Conservation (phyloP, 1,284 basidiomycete genomes). For the Mrakiaceae sp. region DNA sequence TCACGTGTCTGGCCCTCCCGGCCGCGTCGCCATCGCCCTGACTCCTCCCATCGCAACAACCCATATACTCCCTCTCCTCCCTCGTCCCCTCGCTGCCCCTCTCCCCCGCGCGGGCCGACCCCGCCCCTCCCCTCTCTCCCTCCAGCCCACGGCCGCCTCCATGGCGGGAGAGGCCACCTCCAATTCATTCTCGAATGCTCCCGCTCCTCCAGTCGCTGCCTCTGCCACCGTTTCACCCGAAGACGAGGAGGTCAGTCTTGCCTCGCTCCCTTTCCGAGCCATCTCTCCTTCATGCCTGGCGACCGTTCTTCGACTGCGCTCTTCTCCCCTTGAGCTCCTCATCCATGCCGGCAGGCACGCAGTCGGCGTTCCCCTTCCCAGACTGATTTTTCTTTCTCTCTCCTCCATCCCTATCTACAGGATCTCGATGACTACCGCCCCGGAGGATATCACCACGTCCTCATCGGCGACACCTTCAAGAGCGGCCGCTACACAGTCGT, state of each 20-base stretch:
- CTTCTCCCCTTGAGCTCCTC: no score
- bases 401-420: conserved; percentile 2
- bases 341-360: no score
- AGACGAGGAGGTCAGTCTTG: conserved; percentile 28
- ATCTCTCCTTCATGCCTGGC: neutral
- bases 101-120: neutral
- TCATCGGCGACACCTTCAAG: conserved; percentile 85
- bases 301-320: neutral
- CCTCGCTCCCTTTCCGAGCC: neutral
- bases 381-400: neutral
- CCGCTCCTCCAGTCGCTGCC: neutral
- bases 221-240: conserved; percentile 21
- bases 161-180: neutral
- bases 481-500: conserved; percentile 82
- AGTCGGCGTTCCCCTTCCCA: no score
- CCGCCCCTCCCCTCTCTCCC: neutral
- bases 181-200: neutral
- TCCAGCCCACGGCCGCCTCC: neutral
- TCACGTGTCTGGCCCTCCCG: no score
- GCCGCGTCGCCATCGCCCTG: no score
- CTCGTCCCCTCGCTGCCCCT: neutral
- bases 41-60: no score
- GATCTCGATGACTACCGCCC: conserved; percentile 61
- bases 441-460: conserved; percentile 89
- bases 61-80: neutral